Evolutionary conservation across 306 rosid genomes (phyloP), one percentile per base, ranked within the genome.

Genomic region (Glycyrrhiza uralensis): DNA sequence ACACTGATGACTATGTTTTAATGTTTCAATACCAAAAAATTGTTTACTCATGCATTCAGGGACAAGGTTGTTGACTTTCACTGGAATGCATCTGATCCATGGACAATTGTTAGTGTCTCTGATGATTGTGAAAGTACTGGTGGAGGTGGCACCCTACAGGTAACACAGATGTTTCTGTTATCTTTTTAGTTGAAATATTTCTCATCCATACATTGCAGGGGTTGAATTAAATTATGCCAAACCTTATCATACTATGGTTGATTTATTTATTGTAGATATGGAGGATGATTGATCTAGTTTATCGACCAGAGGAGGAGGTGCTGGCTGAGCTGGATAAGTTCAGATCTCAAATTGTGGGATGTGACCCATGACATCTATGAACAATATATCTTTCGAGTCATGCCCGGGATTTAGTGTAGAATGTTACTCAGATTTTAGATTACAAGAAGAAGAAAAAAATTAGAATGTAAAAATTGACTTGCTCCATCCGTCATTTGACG

Each of bases 71-170:
- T 89, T 49, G 98, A 93, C 78, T 91, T 93, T 75, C 93, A 93
- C 38, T 93, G 97, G 97, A 93, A 87, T 86, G 84, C 96, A 18
- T 86, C 89, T 64, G 97, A 93, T 74, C 98, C 98, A 23, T 93
- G 98, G 98, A 89, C 98, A 66, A 78, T 93, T 55, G 98, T 91
- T 58, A 93, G 98, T 36, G 98, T 93, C 44, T 93, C 98, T 42
- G 96, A 93, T 83, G 98, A 93, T 82, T 91, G 96, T 83, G 98
- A 81, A 64, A 85, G 90, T 55, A 87, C 91, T 51, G 95, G 92
- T 24, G 83, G 83, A 36, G 98, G 98, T 58, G 98, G 98, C 13
- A 93, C 97, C 10, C 69, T 93, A 55, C 98, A 93, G 98, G 98
- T 92, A 80, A 68, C 7, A 54, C 52, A 47, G 0, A 50, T 24